Conservation (phyloP, 495 filamentous ascomycete species). For the Parathielavia appendiculata region DNA sequence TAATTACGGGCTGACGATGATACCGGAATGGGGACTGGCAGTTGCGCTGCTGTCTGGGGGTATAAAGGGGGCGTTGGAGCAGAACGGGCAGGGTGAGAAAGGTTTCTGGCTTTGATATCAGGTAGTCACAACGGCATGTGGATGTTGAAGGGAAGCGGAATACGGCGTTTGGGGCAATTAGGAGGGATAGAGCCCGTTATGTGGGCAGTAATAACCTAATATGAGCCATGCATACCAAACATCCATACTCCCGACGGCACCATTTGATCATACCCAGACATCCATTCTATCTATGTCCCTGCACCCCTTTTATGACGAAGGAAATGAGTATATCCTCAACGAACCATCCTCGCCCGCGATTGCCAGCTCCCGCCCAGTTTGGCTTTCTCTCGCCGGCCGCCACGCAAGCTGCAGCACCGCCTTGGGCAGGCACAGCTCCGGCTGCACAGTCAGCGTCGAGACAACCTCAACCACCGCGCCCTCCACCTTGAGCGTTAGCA, state of each 20-base stretch:
- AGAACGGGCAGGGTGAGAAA: neutral
- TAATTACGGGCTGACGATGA: neutral
- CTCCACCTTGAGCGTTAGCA: slow-evolving; percentile 37
- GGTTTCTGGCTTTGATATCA: neutral
- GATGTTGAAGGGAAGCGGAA: neutral
- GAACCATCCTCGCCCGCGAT: slow-evolving; percentile 81
- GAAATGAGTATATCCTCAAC: slow-evolving; percentile 63
- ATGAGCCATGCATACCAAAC: neutral
- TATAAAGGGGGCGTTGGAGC: neutral
- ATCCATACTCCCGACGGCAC: neutral
- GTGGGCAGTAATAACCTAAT: slow-evolving; percentile 16
- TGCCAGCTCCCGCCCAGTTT: slow-evolving; percentile 52
- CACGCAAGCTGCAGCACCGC: slow-evolving; percentile 71
- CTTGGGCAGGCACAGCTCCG: slow-evolving; percentile 57
- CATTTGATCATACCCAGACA: neutral
- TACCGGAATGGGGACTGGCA: neutral
- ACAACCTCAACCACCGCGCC: slow-evolving; percentile 42
- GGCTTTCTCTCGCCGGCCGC: slow-evolving; percentile 50
- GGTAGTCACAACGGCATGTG: neutral
- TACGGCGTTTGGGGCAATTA: slow-evolving; percentile 3
- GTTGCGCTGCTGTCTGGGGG: neutral
- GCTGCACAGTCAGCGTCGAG: slow-evolving; percentile 41
- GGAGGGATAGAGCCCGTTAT: slow-evolving; percentile 1
- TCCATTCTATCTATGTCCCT: neutral
- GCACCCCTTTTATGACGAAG: slow-evolving; percentile 4